These are phyloP conservation scores for Solanum tarijense DNA, from an alignment of 257 asterid species.

Conservation along the genomic window DNA sequence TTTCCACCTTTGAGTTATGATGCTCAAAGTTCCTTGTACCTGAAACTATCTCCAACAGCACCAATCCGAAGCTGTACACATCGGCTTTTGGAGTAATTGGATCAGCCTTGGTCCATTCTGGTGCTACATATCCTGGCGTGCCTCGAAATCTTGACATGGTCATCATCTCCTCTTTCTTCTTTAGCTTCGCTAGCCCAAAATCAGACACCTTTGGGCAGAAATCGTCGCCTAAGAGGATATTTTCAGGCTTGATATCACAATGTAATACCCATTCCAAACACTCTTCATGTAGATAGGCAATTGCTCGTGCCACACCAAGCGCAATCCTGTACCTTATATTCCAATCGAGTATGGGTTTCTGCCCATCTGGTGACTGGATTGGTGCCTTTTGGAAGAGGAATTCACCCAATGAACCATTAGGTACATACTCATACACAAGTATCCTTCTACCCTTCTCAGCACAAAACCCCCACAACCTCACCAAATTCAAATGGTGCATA, in stretches of 20 bases:
- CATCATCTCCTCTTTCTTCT: conserved; percentile 66
- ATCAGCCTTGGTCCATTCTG: conserved; percentile 61
- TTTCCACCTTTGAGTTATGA: conserved; percentile 35
- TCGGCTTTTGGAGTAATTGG: conserved; percentile 79
- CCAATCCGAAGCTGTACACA: conserved; percentile 76
- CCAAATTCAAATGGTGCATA: conserved; percentile 90
- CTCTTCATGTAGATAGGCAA: conserved; percentile 84
- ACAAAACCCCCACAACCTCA: conserved; percentile 83
- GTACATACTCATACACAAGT: conserved; percentile 66
- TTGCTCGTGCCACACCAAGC: conserved; percentile 82
- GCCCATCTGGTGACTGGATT: conserved; percentile 7
- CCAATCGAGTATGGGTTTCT: conserved; percentile 66
- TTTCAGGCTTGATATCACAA: conserved; percentile 87
- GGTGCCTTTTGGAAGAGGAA: conserved; percentile 47
- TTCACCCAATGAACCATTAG: conserved; percentile 66
- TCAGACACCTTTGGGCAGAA: conserved; percentile 90
- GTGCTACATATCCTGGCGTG: conserved; percentile 81
- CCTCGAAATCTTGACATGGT: conserved; percentile 57
- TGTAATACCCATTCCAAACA: conserved; percentile 91
- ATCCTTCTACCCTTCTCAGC: conserved; percentile 66
- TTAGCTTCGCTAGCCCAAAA: conserved; percentile 75
- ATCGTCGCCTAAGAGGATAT: conserved; percentile 75
- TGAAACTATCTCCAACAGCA: conserved; percentile 62
- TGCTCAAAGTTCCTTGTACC: conserved; percentile 55
- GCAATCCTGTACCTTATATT: conserved; percentile 63